Conservation (phyloP, 768 basidiomycete genomes). For the Hydnomerulius pinastri region DNA sequence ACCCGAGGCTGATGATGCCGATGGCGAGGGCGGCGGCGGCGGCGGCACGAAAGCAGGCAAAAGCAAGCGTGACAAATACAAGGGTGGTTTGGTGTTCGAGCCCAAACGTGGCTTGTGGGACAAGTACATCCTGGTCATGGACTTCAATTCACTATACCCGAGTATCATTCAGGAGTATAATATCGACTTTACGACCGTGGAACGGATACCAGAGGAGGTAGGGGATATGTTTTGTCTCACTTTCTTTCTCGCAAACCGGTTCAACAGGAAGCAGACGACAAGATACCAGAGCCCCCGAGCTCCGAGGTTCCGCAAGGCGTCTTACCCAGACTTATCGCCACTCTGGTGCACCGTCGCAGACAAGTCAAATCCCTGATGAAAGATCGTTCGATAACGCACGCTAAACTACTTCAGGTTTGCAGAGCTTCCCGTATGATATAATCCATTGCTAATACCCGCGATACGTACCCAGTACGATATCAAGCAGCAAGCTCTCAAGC, state of each 20-base stretch:
- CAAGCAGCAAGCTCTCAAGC: conserved; percentile 94
- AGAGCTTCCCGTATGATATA: neutral
- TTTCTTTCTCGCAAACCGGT: neutral
- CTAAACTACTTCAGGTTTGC: conserved; percentile 80
- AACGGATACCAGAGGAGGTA: conserved; percentile 62
- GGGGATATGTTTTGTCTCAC: conserved; percentile 15
- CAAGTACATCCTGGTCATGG: conserved; percentile 97
- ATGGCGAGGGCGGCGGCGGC: conserved; percentile 44
- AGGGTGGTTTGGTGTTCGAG: conserved; percentile 97
- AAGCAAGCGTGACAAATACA: conserved; percentile 90
- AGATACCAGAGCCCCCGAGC: conserved; percentile 85
- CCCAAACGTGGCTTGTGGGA: conserved; percentile 97
- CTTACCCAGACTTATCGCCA: conserved; percentile 96
- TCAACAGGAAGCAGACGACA: conserved; percentile 68
- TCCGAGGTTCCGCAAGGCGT: conserved; percentile 78
- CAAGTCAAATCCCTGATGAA: conserved; percentile 97
- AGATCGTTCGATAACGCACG: conserved; percentile 67
- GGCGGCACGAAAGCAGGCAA: conserved; percentile 53
- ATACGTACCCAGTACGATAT: conserved; percentile 76
- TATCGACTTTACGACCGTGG: conserved; percentile 97
- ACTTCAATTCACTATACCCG: conserved; percentile 99
- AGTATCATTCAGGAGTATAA: conserved; percentile 99
- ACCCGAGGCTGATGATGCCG: conserved; percentile 55
- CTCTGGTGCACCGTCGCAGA: conserved; percentile 84
- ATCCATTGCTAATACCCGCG: neutral